phyloP scores from a whole-genome alignment of 1,139 yeast genomes.

The Zygoascus meyerae region DNA sequence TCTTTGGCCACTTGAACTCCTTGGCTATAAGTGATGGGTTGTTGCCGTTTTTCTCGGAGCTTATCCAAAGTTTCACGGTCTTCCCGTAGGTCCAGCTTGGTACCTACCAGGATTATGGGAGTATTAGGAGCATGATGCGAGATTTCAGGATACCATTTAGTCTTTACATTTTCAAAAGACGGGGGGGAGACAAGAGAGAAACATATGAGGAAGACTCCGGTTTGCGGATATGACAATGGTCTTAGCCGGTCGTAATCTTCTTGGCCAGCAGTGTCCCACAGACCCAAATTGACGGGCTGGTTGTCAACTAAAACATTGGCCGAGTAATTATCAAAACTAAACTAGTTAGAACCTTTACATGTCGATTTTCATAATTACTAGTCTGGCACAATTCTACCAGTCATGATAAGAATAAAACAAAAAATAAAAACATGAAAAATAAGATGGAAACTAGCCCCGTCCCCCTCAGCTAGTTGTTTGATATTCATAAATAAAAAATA shows the following conservation, averaged over 20 bases:
- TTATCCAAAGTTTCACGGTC: slow-evolving; percentile 73
- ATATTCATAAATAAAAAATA: no score
- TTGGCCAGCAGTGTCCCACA: slow-evolving; percentile 99
- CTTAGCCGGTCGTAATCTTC: slow-evolving; percentile 87
- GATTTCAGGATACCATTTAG: slow-evolving; percentile 83
- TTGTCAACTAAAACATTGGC: slow-evolving; percentile 83
- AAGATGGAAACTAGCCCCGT: no score
- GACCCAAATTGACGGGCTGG: slow-evolving; percentile 72
- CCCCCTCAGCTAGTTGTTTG: no score
- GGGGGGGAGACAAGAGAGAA: slow-evolving; percentile 81
- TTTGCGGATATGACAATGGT: slow-evolving; percentile 88
- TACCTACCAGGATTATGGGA: slow-evolving; percentile 74
- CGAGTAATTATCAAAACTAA: slow-evolving; percentile 69
- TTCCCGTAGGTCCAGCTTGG: slow-evolving; percentile 79
- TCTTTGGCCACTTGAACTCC: slow-evolving; percentile 67
- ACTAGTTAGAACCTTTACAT: no score
- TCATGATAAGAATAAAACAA: background rate
- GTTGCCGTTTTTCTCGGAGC: slow-evolving; percentile 54
- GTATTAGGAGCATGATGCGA: slow-evolving; percentile 81
- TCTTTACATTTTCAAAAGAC: slow-evolving; percentile 65
- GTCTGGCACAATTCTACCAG: no score
- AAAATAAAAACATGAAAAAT: no score
- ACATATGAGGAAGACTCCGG: slow-evolving; percentile 82
- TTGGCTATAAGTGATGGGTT: slow-evolving; percentile 58
- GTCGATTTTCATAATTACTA: no score